Evolutionary conservation across 352 stramenopile species (phyloP).

Genomic region (Stramenopiles sp.): DNA sequence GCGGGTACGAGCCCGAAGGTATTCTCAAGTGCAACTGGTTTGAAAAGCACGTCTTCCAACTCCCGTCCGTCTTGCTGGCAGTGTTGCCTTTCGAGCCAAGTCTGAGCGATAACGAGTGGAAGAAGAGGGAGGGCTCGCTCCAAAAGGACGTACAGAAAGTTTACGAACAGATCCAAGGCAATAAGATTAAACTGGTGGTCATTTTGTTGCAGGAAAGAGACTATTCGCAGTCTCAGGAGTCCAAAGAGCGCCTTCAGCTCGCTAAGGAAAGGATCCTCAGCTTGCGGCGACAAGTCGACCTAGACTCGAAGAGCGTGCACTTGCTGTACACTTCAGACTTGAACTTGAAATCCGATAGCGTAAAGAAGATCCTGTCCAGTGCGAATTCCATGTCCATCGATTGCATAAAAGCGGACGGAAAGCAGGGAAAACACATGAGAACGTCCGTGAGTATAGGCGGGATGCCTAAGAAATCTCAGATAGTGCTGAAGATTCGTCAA

Average conservation of each 20-base stretch:
- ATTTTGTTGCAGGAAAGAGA: constrained; percentile 1
- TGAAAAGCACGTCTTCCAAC: background rate
- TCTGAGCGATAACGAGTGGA: background rate
- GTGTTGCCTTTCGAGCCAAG: background rate
- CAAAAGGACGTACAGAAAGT: background rate
- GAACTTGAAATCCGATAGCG: background rate
- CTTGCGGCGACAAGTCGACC: background rate
- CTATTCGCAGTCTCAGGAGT: background rate
- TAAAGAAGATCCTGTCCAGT: background rate
- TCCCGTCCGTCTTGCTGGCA: background rate
- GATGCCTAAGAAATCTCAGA: background rate
- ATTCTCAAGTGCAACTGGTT: background rate
- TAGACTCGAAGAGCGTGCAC: background rate
- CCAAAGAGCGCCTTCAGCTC: background rate
- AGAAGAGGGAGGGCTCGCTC: background rate
- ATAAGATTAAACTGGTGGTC: background rate
- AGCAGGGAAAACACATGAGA: background rate
- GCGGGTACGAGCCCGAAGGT: background rate
- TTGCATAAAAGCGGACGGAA: background rate
- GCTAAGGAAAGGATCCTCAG: background rate
- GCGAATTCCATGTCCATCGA: background rate
- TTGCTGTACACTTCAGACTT: background rate
- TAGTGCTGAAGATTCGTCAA: background rate
- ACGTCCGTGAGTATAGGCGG: background rate
- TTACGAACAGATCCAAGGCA: background rate